Evolutionary conservation across 306 rosid species (phyloP).

Genomic region (Trifolium repens): DNA sequence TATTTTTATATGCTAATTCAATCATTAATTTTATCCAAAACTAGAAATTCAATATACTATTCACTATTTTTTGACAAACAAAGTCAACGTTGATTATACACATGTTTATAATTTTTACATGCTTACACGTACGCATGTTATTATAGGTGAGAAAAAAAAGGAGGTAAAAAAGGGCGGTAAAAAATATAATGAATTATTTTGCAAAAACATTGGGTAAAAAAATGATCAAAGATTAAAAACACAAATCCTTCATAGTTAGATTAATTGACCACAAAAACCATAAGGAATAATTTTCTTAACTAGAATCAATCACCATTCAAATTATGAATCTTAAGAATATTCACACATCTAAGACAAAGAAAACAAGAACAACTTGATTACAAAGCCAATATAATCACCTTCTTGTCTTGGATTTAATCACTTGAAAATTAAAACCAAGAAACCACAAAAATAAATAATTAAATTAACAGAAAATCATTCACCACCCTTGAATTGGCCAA

Average conservation of each 20-base stretch:
- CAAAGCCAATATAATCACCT: background rate
- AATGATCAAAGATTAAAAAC: background rate
- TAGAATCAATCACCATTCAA: background rate
- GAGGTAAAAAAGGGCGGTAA: no score
- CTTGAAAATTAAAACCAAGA: background rate
- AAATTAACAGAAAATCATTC: background rate
- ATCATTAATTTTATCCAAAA: no score
- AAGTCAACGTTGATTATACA: no score
- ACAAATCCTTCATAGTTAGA: background rate
- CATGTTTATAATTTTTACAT: no score
- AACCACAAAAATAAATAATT: background rate
- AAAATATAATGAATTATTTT: no score
- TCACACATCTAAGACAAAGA: background rate
- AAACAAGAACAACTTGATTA: slow-evolving; percentile 4
- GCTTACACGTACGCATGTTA: no score
- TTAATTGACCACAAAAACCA: background rate
- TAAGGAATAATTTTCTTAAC: background rate
- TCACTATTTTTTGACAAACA: no score
- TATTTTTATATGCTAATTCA: no score
- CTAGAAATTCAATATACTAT: no score
- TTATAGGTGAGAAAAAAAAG: no score
- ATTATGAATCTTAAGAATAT: background rate
- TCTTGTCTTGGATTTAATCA: background rate
- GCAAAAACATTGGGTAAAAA: background rate
- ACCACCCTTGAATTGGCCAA: slow-evolving; percentile 78